Conservation (phyloP, 352 stramenopile species). For the Albugo laibachii region DNA sequence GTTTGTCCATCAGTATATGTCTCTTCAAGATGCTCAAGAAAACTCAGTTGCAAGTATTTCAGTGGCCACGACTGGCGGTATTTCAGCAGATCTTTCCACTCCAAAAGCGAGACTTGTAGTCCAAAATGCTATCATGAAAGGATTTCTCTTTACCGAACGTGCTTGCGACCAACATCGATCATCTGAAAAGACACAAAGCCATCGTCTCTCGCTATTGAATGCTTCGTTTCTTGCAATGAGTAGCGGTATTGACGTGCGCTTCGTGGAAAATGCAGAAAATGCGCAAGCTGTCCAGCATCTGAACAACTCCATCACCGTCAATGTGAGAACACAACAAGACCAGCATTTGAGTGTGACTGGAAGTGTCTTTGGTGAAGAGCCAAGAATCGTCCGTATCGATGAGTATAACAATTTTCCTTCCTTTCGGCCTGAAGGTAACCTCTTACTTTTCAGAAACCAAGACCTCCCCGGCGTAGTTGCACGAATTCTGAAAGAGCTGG, state of each 20-base stretch:
- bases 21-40: conserved; percentile 21
- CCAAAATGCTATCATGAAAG: conserved; percentile 55
- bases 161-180: conserved; percentile 3
- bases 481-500: conserved; percentile 43
- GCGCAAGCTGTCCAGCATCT: conserved; percentile 22
- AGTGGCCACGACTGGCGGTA: conserved; percentile 32
- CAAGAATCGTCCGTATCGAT: conserved; percentile 55
- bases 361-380: conserved; percentile 67
- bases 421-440: conserved; percentile 55
- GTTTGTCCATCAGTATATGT: conserved; percentile 52
- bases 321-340: conserved; percentile 41
- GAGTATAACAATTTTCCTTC: conserved; percentile 71
- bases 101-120: conserved; percentile 47
- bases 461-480: conserved; percentile 61
- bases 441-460: conserved; percentile 72
- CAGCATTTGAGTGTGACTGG: conserved; percentile 39
- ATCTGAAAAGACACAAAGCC: not conserved
- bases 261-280: conserved; percentile 26
- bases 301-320: conserved; percentile 58
- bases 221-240: conserved; percentile 44
- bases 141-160: conserved; percentile 14
- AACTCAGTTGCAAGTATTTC: conserved; percentile 43
- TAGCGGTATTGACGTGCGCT: conserved; percentile 56
- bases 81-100: conserved; percentile 58
- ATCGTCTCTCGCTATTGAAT: conserved; percentile 36